These are phyloP conservation scores for Candida easanensis DNA, from an alignment of 805 yeast species.

Conservation along the genomic window DNA sequence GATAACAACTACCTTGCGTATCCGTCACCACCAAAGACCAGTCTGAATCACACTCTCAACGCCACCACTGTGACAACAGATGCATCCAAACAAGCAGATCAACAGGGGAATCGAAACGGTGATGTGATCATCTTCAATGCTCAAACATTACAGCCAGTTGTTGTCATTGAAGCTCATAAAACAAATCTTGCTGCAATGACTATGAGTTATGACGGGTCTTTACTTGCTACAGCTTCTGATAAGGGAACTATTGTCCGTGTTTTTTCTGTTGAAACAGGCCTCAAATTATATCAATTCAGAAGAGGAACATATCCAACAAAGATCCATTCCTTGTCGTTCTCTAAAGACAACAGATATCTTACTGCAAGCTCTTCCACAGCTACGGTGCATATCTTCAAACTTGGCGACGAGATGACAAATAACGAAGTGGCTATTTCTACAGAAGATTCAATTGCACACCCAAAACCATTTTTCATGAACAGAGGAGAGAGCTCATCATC, in stretches of 20 bases:
- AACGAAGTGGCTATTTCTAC: constrained; percentile 8
- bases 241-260: constrained; percentile 78
- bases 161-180: constrained; percentile 74
- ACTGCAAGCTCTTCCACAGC: constrained; percentile 88
- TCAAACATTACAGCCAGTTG: constrained; percentile 56
- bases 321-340: constrained; percentile 75
- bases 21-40: constrained; percentile 69
- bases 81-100: constrained; percentile 23
- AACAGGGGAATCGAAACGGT: constrained; percentile 41
- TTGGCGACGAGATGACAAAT: constrained; percentile 37
- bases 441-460: constrained; percentile 10
- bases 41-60: constrained; percentile 3
- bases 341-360: constrained; percentile 62
- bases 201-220: constrained; percentile 60
- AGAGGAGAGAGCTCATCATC: constrained; percentile 24
- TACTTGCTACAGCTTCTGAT: constrained; percentile 71
- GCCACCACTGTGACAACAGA: neutral
- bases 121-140: constrained; percentile 69
- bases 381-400: constrained; percentile 87
- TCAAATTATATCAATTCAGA: constrained; percentile 64
- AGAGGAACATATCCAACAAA: constrained; percentile 83
- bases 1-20: constrained; percentile 61
- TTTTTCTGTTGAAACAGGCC: constrained; percentile 60
- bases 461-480: constrained; percentile 10
- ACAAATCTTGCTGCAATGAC: constrained; percentile 62